A percentile compares a stretch with the other conserved stretches of the same genome.
phyloP scores from a whole-genome alignment of 2,329 filamentous ascomycete species.

The Colletotrichum eremochloae region DNA sequence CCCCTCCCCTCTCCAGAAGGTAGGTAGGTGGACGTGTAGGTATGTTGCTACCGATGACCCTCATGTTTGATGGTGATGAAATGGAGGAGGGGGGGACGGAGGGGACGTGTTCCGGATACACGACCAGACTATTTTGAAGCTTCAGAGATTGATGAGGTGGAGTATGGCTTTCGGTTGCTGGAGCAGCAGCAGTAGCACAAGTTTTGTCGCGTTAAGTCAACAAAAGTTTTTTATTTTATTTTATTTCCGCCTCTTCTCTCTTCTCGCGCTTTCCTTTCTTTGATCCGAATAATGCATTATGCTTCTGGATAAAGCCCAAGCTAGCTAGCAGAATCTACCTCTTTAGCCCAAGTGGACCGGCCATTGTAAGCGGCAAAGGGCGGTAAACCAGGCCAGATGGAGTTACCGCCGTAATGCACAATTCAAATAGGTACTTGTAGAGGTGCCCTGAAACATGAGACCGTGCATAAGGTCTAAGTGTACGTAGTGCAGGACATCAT shows the following conservation, averaged over 20 bases:
- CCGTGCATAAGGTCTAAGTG: constrained; percentile 9
- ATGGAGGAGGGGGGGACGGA: background rate
- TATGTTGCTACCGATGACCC: too few relatives aligned
- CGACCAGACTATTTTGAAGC: background rate
- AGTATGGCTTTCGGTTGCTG: constrained; percentile 15
- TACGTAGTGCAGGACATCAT: too few relatives aligned
- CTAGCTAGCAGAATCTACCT: background rate
- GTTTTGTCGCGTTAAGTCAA: constrained; percentile 9
- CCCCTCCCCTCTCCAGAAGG: background rate
- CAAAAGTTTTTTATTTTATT: background rate
- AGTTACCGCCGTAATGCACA: constrained; percentile 23
- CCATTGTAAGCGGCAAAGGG: constrained; percentile 23
- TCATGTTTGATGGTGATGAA: background rate
- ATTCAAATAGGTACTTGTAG: constrained; percentile 11
- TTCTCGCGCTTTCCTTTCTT: background rate
- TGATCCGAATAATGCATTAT: constrained; percentile 15
- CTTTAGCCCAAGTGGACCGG: background rate
- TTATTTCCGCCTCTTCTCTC: too few relatives aligned
- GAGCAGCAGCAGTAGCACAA: constrained; percentile 24
- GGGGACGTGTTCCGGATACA: constrained; percentile 38
- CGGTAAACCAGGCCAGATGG: constrained; percentile 18
- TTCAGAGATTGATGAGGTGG: background rate
- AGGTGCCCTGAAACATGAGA: constrained; percentile 31
- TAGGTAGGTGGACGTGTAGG: too few relatives aligned
- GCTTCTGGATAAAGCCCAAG: constrained; percentile 2